Conservation (phyloP, 148 eudicot genomes). For the Chenopodium berlandieri region DNA sequence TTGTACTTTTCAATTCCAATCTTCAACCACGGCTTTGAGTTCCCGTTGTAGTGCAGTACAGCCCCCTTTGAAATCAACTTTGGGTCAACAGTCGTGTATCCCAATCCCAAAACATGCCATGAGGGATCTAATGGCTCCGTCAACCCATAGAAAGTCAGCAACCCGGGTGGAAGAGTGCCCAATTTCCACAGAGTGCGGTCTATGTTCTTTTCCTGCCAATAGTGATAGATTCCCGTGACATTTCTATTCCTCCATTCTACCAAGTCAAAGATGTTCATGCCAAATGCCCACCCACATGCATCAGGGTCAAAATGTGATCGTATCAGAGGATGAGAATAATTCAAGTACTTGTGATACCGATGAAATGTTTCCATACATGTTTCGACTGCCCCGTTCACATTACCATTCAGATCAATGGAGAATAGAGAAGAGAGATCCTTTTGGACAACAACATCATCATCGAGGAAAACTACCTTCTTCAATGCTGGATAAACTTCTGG, state of each 20-base stretch:
- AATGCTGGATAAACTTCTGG: slow-evolving; percentile 78
- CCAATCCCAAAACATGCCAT: slow-evolving; percentile 82
- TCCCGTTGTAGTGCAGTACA: slow-evolving; percentile 78
- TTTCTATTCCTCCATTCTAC: slow-evolving; percentile 83
- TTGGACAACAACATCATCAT: slow-evolving; percentile 84
- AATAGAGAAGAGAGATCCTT: slow-evolving; percentile 72
- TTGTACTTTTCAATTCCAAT: slow-evolving; percentile 83
- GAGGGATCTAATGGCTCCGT: slow-evolving; percentile 65
- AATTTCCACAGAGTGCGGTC: slow-evolving; percentile 82
- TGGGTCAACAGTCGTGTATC: slow-evolving; percentile 71
- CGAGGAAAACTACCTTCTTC: slow-evolving; percentile 76
- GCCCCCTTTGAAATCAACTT: slow-evolving; percentile 69
- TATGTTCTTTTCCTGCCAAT: slow-evolving; percentile 87
- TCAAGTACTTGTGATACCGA: slow-evolving; percentile 84
- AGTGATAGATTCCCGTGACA: slow-evolving; percentile 84
- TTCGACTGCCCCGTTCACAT: slow-evolving; percentile 87
- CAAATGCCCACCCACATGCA: slow-evolving; percentile 95
- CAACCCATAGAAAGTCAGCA: slow-evolving; percentile 77
- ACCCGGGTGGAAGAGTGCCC: slow-evolving; percentile 86
- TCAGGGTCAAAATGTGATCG: slow-evolving; percentile 83
- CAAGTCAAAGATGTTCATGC: slow-evolving; percentile 83
- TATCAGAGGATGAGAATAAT: slow-evolving; percentile 83
- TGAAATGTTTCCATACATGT: slow-evolving; percentile 97
- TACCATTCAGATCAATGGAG: slow-evolving; percentile 66
- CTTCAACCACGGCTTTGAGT: slow-evolving; percentile 89